Evolutionary conservation across 129 eudicot genomes (phyloP).

Genomic region (Tanacetum coccineum): DNA sequence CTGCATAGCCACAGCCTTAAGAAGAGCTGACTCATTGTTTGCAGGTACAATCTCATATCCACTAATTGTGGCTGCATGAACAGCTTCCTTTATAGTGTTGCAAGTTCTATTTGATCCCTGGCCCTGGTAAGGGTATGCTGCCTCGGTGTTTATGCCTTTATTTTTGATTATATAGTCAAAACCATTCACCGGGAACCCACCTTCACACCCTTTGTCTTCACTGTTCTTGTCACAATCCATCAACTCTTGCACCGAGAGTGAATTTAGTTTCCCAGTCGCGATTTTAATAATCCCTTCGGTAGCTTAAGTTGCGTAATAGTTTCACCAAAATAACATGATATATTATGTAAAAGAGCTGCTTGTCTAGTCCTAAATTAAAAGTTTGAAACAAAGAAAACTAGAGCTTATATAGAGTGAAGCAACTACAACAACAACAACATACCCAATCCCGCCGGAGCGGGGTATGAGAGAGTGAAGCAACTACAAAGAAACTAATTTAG

Average conservation of each 20-base stretch:
- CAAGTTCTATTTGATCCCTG: conserved; percentile 14
- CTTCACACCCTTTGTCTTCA: conserved; percentile 27
- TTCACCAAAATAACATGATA: too few species aligned
- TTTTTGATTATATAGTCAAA: conserved; percentile 21
- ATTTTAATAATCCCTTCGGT: conserved; percentile 34
- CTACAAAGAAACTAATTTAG: too few species aligned
- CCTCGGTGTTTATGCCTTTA: conserved; percentile 17
- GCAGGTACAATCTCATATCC: conserved; percentile 17
- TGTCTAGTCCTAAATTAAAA: too few species aligned
- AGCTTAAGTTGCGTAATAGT: too few species aligned
- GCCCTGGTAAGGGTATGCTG: conserved; percentile 23
- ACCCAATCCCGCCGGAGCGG: too few species aligned
- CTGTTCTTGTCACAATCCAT: conserved; percentile 36
- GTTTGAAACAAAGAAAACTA: too few species aligned
- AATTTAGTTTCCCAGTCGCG: conserved; percentile 35
- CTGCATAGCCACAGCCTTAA: background rate
- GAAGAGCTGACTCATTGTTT: conserved; percentile 17
- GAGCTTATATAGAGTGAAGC: too few species aligned
- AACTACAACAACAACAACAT: too few species aligned
- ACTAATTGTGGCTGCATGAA: conserved; percentile 19
- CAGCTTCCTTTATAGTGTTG: conserved; percentile 18
- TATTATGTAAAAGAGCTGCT: too few species aligned
- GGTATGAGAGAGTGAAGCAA: too few species aligned
- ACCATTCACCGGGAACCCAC: conserved; percentile 28
- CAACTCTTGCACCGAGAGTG: conserved; percentile 42